Evolutionary conservation across 208 protist species (phyloP).

Genomic region (Acanthamoeba polyphaga): DNA sequence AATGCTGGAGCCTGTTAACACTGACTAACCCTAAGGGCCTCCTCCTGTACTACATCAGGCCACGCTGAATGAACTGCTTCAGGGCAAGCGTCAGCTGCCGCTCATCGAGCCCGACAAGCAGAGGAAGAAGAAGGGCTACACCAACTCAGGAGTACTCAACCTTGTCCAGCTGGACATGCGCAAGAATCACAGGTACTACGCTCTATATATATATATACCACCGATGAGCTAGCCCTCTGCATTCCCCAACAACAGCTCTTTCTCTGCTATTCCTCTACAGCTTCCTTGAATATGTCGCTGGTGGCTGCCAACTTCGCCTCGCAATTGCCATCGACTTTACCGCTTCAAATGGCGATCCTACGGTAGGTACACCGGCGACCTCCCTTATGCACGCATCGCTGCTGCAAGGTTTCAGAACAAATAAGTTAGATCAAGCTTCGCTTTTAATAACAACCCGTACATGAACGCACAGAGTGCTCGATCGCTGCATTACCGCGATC

Average conservation of each 20-base stretch:
- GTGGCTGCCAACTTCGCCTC: constrained; percentile 84
- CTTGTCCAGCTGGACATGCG: neutral
- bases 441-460: no score
- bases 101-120: constrained; percentile 39
- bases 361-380: no score
- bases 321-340: constrained; percentile 87
- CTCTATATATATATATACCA: no score
- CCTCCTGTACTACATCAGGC: neutral
- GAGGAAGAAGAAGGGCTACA: constrained; percentile 74
- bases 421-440: no score
- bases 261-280: neutral
- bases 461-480: neutral
- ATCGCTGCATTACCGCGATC: constrained; percentile 80
- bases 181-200: neutral
- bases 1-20: no score
- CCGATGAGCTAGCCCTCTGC: no score
- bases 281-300: constrained; percentile 84
- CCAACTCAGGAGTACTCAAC: constrained; percentile 39
- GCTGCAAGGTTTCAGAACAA: no score
- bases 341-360: constrained; percentile 77
- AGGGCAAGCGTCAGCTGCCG: neutral
- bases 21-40: no score
- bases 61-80: constrained; percentile 56
- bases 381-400: no score
- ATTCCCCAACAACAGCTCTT: no score